A percentile compares a stretch with the other conserved stretches of the same genome.
phyloP scores from a whole-genome alignment of 83 land plant species.

The Picea abies region DNA sequence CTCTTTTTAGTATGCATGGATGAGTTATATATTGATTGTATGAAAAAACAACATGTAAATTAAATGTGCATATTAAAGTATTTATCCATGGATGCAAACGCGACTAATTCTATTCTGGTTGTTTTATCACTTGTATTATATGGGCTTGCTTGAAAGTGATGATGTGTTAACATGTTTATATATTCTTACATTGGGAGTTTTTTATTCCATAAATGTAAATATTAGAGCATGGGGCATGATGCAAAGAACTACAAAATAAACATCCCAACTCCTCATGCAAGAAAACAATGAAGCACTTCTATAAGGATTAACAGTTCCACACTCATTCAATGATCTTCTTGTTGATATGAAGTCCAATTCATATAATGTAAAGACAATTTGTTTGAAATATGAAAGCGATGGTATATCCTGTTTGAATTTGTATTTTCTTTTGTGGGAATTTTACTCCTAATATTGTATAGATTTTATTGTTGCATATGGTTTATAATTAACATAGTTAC shows the following conservation, averaged over 20 bases:
- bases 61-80: not conserved
- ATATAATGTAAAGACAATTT: constrained; percentile 68
- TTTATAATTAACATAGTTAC: no score
- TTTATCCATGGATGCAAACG: not conserved
- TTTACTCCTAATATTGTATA: no score
- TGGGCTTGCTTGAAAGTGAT: not conserved
- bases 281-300: constrained; percentile 67
- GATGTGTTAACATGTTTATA: not conserved
- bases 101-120: not conserved
- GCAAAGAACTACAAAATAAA: constrained; percentile 15
- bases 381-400: constrained; percentile 66
- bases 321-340: constrained; percentile 67
- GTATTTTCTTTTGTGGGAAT: no score
- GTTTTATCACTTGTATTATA: not conserved
- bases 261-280: constrained; percentile 32
- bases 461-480: no score
- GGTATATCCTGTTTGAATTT: constrained; percentile 36
- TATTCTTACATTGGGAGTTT: not conserved
- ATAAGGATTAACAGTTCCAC: constrained; percentile 58
- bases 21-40: not conserved
- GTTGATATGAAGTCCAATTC: constrained; percentile 59
- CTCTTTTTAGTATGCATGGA: not conserved
- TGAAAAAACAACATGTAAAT: not conserved
- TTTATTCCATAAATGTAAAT: constrained; percentile 5
- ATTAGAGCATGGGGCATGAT: not conserved